Conservation (phyloP, 768 basidiomycete genomes). For the Polyporus arcularius region DNA sequence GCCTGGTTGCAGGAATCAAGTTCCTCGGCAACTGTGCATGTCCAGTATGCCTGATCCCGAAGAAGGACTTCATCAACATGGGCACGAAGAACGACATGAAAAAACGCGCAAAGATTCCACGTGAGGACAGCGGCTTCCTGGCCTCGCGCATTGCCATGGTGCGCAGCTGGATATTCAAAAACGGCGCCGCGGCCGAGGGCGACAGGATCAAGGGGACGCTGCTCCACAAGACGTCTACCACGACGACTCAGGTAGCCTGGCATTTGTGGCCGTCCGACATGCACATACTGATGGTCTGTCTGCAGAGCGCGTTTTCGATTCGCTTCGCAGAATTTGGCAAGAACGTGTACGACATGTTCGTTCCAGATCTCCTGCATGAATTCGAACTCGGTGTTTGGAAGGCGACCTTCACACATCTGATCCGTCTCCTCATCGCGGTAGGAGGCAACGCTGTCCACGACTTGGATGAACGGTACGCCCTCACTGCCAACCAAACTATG, state of each 20-base stretch:
- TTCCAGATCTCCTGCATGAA: constrained; percentile 36
- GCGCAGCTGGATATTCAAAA: constrained; percentile 24
- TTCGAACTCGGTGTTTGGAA: constrained; percentile 39
- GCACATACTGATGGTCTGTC: too few species aligned
- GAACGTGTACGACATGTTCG: constrained; percentile 28
- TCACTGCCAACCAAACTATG: too few species aligned
- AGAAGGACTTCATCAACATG: background rate
- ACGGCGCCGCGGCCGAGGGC: constrained; percentile 1
- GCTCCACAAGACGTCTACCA: constrained; percentile 15
- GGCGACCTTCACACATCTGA: constrained; percentile 26
- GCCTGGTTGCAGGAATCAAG: constrained; percentile 33
- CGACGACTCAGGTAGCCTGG: too few species aligned
- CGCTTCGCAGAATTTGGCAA: constrained; percentile 23
- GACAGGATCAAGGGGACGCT: constrained; percentile 3
- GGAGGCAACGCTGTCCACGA: constrained; percentile 1
- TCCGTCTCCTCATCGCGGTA: constrained; percentile 18
- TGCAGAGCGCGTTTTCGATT: constrained; percentile 37
- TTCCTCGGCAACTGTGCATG: constrained; percentile 11
- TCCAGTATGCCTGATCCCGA: background rate
- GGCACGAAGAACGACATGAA: background rate
- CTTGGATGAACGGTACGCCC: constrained; percentile 20
- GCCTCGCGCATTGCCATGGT: constrained; percentile 5
- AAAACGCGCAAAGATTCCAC: background rate
- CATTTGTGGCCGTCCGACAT: too few species aligned
- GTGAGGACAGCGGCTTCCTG: background rate